Conservation (phyloP, 2,329 filamentous ascomycete genomes). For the Xylaria sp. region DNA sequence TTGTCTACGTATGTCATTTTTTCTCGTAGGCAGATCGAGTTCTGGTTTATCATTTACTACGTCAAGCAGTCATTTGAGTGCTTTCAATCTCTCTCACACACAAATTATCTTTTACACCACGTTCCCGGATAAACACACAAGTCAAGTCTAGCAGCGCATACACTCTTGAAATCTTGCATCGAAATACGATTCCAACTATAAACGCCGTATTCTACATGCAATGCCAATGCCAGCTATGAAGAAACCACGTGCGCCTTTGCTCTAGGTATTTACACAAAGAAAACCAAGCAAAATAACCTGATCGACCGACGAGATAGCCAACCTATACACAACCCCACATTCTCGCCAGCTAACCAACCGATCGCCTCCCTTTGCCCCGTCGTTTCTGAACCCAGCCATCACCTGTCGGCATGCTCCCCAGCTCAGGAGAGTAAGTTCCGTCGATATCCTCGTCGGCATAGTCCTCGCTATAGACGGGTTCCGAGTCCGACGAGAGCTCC, state of each 20-base stretch:
- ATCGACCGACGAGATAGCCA: neutral
- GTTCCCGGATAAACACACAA: neutral
- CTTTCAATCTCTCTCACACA: neutral
- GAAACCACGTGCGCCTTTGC: neutral
- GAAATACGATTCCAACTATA: neutral
- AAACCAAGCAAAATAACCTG: neutral
- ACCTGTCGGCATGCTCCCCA: slow-evolving; percentile 26
- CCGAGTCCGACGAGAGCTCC: slow-evolving; percentile 51
- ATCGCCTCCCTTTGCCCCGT: slow-evolving; percentile 18
- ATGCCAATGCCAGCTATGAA: neutral
- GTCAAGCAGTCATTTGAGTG: too few relatives aligned
- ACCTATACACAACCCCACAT: neutral
- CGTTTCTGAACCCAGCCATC: slow-evolving; percentile 43
- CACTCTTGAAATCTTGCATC: neutral
- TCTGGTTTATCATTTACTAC: neutral
- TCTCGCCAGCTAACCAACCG: slow-evolving; percentile 7
- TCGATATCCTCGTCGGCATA: slow-evolving; percentile 56
- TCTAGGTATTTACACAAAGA: neutral
- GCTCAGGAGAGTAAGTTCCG: slow-evolving; percentile 48
- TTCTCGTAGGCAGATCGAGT: neutral
- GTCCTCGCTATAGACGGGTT: slow-evolving; percentile 49
- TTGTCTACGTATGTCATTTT: neutral
- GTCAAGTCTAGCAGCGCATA: neutral
- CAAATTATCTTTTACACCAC: neutral
- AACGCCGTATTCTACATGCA: neutral